These are phyloP conservation scores for Colletotrichum sidae DNA, from an alignment of 2,329 filamentous ascomycete species.

Conservation along the genomic window DNA sequence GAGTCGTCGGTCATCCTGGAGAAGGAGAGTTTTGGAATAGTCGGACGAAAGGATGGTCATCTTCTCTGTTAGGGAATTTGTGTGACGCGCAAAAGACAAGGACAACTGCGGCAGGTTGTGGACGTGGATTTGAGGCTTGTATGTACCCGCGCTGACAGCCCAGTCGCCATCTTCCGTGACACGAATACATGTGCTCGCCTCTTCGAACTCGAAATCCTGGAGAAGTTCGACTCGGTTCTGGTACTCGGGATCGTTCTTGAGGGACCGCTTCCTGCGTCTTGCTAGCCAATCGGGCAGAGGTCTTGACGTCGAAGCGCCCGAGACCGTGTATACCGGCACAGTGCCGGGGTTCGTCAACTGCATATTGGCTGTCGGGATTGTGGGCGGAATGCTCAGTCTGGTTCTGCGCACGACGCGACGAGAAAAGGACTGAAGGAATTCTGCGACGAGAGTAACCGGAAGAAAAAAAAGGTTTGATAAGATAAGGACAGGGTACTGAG, in stretches of 20 bases:
- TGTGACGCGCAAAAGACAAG: constrained; percentile 93
- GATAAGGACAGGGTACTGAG: constrained; percentile 25
- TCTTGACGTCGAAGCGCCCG: constrained; percentile 87
- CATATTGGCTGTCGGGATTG: constrained; percentile 60
- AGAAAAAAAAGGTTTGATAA: constrained; percentile 38
- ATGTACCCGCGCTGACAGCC: constrained; percentile 80
- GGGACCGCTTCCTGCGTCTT: constrained; percentile 85
- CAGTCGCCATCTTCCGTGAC: constrained; percentile 96
- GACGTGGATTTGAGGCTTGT: constrained; percentile 85
- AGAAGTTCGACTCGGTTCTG: constrained; percentile 93
- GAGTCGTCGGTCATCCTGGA: constrained; percentile 90
- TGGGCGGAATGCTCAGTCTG: constrained; percentile 7
- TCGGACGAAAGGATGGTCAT: constrained; percentile 90
- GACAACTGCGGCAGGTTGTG: constrained; percentile 94
- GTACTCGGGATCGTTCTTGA: constrained; percentile 94
- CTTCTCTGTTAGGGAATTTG: constrained; percentile 89
- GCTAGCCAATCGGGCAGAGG: constrained; percentile 96
- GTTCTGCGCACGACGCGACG: constrained; percentile 30
- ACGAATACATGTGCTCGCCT: constrained; percentile 90
- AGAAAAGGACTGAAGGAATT: constrained; percentile 19
- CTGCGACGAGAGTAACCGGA: constrained; percentile 19
- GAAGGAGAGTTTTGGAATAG: constrained; percentile 93
- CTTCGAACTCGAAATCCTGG: constrained; percentile 98
- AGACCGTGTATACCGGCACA: constrained; percentile 94
- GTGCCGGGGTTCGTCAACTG: constrained; percentile 85